Base-by-base conservation (phyloP, 768 basidiomycete species). In the Mycena chlorophos region DNA sequence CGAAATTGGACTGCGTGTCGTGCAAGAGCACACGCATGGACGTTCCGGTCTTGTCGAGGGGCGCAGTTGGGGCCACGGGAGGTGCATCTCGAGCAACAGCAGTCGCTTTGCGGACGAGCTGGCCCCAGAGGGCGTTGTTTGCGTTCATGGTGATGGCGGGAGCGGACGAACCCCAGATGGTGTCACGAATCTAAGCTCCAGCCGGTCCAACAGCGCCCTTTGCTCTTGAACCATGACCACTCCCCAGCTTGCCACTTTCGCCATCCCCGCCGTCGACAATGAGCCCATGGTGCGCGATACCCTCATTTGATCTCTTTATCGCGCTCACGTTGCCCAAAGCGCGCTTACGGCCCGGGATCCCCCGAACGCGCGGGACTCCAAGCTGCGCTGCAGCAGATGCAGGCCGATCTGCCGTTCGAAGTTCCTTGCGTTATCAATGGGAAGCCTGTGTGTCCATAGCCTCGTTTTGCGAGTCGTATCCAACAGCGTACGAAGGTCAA, bases 391-490 rank as follows among this genome's bases (percentile, higher is more conserved):
- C 67, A 73, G 6, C 78, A 92, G 78, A 90, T 98, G 89, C 80
- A 91, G 70, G 79, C 86, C 57, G 76, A 87, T 63, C 77, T 90
- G 6, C 94, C 95, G 2, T 94, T 94, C 69, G 89, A 97, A 66
- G 90, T 99, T 1, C 97, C 96, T 6, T 92, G 91, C 66, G 79
- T 98, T 60, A 82, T 98, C 60, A 91, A 98, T 63, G 97, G 97
- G 51, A 86, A 89, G 73, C 80, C 82, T 63, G 93, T 92, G 58
- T 55, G 85, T 71, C 23, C 22, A 34, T 27, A 26, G 23, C n/a
- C n/a, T n/a, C 26, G 20, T 39, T 45, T 47, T 30, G 34, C 28
- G 27, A 5, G 22, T 49, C 31, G 48, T 20, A 51, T 50, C 43
- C 52, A 49, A 43, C 46, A 43, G 42, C 29, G 19, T 39, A 47